Evolutionary conservation across 169 alveolate genomes (phyloP).

Genomic region (Plasmodium coatneyi): DNA sequence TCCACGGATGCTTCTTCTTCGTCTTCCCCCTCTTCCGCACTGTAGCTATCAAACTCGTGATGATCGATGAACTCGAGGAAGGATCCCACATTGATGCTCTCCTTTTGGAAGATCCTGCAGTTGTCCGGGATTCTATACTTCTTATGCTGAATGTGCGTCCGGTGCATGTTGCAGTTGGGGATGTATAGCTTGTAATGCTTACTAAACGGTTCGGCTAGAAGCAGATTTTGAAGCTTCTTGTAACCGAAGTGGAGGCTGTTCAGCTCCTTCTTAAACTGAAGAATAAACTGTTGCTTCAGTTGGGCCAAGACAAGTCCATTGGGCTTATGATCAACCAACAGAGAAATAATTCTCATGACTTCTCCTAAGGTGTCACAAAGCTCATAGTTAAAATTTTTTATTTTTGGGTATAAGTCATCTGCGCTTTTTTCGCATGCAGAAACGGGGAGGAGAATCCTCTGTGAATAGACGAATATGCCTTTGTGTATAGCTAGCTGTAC

Average conservation of each 20-base stretch:
- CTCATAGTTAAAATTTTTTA: conserved; percentile 78
- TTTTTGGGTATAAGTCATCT: conserved; percentile 83
- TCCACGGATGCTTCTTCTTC: not conserved
- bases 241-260: conserved; percentile 83
- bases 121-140: conserved; percentile 81
- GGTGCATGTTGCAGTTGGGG: conserved; percentile 82
- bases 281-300: conserved; percentile 84
- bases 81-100: conserved; percentile 10
- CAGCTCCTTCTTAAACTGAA: conserved; percentile 83
- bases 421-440: conserved; percentile 87
- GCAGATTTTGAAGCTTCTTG: conserved; percentile 82
- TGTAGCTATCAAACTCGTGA: not conserved
- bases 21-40: not conserved
- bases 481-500: conserved; percentile 85
- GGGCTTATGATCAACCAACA: conserved; percentile 82
- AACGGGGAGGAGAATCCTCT: conserved; percentile 83
- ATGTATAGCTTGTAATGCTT: conserved; percentile 79
- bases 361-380: conserved; percentile 80
- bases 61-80: conserved; percentile 28
- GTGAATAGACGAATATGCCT: conserved; percentile 85
- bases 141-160: conserved; percentile 84
- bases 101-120: conserved; percentile 79
- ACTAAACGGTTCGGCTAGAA: conserved; percentile 79
- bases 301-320: conserved; percentile 85
- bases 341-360: conserved; percentile 79